These are phyloP conservation scores for Trypanosoma cruzi DNA, from an alignment of 208 protist species.

Conservation along the genomic window DNA sequence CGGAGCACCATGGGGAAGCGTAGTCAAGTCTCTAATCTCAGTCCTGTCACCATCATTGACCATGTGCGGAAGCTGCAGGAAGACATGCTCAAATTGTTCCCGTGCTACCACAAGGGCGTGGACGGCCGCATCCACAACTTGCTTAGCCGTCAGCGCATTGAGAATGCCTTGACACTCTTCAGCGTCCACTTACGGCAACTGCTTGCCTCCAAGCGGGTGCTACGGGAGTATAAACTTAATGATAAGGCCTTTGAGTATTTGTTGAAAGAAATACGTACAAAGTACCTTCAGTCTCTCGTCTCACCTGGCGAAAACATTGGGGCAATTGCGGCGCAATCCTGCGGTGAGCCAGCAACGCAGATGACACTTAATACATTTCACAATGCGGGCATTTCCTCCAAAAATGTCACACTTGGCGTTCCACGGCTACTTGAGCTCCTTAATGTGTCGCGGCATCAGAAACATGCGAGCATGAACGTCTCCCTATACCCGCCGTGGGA, in stretches of 20 bases:
- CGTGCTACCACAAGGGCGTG: conserved; percentile 70
- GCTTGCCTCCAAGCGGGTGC: conserved; percentile 94
- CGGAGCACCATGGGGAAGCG: conserved; percentile 94
- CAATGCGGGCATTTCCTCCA: conserved; percentile 99
- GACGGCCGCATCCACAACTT: conserved; percentile 74
- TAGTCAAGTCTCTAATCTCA: conserved; percentile 88
- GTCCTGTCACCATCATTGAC: conserved; percentile 89
- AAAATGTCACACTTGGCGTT: conserved; percentile 99
- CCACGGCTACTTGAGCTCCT: conserved; percentile 99
- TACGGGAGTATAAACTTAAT: conserved; percentile 95
- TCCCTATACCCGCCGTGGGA: conserved; percentile 80
- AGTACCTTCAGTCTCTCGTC: conserved; percentile 94
- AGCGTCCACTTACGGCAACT: conserved; percentile 92
- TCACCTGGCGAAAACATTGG: conserved; percentile 99
- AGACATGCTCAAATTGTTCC: conserved; percentile 82
- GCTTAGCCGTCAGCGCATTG: conserved; percentile 91
- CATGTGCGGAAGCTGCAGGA: conserved; percentile 73
- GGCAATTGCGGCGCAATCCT: conserved; percentile 98
- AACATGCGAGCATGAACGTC: conserved; percentile 96
- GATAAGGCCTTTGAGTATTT: conserved; percentile 97
- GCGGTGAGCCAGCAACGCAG: conserved; percentile 99
- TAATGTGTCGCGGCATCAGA: conserved; percentile 97
- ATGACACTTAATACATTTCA: conserved; percentile 99
- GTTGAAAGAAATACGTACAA: conserved; percentile 95
- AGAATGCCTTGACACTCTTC: conserved; percentile 96